Evolutionary conservation across 805 yeast genomes (phyloP).

Genomic region (Myxozyma sirexii): DNA sequence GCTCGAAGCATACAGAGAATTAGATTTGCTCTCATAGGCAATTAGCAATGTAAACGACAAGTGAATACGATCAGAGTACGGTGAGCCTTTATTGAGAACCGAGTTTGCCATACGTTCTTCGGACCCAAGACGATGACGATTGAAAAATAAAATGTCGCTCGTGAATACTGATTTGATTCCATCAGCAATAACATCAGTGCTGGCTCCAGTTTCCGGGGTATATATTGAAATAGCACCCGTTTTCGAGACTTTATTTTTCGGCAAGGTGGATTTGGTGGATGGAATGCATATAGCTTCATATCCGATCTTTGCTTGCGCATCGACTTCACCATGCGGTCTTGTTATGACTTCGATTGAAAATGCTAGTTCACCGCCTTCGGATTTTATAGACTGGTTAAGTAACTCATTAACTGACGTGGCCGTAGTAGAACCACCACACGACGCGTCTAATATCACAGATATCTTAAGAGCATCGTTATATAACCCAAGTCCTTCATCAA

Average conservation of each 20-base stretch:
- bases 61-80: conserved; percentile 22
- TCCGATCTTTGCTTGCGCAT: neutral
- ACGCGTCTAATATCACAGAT: neutral
- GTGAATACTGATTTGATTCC: conserved; percentile 12
- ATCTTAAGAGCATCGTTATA: conserved; percentile 50
- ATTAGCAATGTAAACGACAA: conserved; percentile 28
- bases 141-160: conserved; percentile 22
- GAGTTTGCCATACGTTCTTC: conserved; percentile 3
- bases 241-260: neutral
- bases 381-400: neutral
- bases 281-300: conserved; percentile 2
- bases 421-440: conserved; percentile 1
- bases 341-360: neutral
- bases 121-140: conserved; percentile 20
- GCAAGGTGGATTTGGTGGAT: neutral
- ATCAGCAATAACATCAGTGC: neutral
- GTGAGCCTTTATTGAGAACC: conserved; percentile 1
- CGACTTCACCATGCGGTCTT: neutral
- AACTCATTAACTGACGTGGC: neutral
- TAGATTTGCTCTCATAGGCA: neutral
- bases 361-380: neutral
- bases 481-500: conserved; percentile 39
- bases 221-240: neutral
- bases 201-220: neutral
- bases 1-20: neutral